Evolutionary conservation across 202 grass and related monocot genomes (phyloP).

Genomic region (Setaria italica): DNA sequence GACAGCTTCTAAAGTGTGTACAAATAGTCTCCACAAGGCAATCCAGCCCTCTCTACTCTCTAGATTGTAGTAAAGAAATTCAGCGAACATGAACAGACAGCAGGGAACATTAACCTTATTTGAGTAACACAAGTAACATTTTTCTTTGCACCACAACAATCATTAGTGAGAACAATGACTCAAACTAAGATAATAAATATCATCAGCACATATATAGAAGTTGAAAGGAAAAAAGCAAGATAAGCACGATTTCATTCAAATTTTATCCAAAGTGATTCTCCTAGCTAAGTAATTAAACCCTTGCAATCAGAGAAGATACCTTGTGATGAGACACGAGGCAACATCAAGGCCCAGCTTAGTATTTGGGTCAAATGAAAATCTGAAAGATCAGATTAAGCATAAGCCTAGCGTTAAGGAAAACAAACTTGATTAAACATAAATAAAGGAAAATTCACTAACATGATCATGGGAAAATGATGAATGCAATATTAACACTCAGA

Average conservation of each 20-base stretch:
- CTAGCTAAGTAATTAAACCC: slow-evolving; percentile 13
- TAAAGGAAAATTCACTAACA: slow-evolving; percentile 2
- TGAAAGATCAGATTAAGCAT: slow-evolving; percentile 44
- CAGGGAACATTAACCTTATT: slow-evolving; percentile 9
- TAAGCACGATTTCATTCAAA: slow-evolving; percentile 5
- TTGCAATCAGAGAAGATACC: slow-evolving; percentile 54
- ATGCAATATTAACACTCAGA: slow-evolving; percentile 4
- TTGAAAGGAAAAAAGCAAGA: neutral
- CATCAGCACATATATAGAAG: neutral
- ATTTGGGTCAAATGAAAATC: slow-evolving; percentile 92
- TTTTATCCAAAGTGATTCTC: slow-evolving; percentile 5
- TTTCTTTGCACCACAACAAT: neutral
- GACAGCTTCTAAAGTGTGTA: neutral
- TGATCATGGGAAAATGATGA: slow-evolving; percentile 1
- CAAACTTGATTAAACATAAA: slow-evolving; percentile 1
- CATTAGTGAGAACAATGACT: slow-evolving; percentile 14
- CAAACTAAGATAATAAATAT: slow-evolving; percentile 1
- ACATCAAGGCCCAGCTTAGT: slow-evolving; percentile 90
- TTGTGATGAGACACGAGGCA: slow-evolving; percentile 94
- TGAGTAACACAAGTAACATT: slow-evolving; percentile 1
- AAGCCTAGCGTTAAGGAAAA: slow-evolving; percentile 30
- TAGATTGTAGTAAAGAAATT: neutral
- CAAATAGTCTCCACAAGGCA: slow-evolving; percentile 3
- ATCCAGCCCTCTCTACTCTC: neutral
- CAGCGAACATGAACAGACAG: slow-evolving; percentile 12